Evolutionary conservation across 2,329 filamentous ascomycete genomes (phyloP).

Genomic region (Pseudogymnoascus sp.): DNA sequence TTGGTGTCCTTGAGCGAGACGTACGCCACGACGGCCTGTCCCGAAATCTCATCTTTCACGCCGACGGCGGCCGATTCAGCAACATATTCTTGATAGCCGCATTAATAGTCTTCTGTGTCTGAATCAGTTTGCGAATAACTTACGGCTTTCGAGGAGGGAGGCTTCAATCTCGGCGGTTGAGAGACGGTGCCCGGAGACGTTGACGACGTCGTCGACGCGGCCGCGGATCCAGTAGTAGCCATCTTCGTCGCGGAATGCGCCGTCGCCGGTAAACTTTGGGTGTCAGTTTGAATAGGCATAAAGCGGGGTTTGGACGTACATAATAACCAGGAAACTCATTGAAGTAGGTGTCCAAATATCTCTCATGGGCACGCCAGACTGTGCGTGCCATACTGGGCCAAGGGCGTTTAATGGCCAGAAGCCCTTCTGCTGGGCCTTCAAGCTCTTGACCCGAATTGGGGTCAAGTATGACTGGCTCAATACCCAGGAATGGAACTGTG

Average conservation of each 20-base stretch:
- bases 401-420: constrained; percentile 91
- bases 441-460: constrained; percentile 91
- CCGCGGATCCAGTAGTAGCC: constrained; percentile 99
- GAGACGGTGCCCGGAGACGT: constrained; percentile 90
- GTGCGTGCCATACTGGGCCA: constrained; percentile 99
- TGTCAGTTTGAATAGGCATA: constrained; percentile 11
- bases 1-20: constrained; percentile 82
- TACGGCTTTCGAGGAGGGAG: constrained; percentile 65
- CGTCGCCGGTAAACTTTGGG: constrained; percentile 75
- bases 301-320: constrained; percentile 15
- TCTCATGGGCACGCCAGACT: constrained; percentile 94
- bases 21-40: constrained; percentile 97
- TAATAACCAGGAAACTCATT: constrained; percentile 98
- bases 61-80: constrained; percentile 95
- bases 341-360: constrained; percentile 97
- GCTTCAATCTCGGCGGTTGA: constrained; percentile 98
- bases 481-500: constrained; percentile 94
- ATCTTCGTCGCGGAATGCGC: constrained; percentile 91
- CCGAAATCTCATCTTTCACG: constrained; percentile 85
- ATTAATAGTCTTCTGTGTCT: too few species aligned
- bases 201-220: constrained; percentile 96
- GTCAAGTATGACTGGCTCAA: constrained; percentile 95
- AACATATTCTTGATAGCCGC: constrained; percentile 58
- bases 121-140: too few species aligned
- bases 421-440: constrained; percentile 89